These are phyloP conservation scores for Dorcoceras hygrometricum DNA, from an alignment of 257 asterid genomes.

Conservation along the genomic window DNA sequence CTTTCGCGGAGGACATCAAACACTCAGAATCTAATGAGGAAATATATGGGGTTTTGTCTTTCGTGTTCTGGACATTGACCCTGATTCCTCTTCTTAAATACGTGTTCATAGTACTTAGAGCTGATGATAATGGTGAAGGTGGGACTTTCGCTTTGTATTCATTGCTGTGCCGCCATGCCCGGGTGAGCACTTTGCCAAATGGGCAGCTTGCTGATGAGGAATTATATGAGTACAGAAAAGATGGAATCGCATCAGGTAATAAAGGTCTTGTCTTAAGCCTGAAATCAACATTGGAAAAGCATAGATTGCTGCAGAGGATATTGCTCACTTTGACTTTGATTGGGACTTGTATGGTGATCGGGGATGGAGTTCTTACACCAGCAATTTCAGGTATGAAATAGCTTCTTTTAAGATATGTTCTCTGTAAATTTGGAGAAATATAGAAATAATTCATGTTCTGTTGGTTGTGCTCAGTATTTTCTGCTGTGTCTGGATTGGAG, in stretches of 20 bases:
- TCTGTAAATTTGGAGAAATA: not conserved
- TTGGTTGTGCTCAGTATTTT: constrained; percentile 63
- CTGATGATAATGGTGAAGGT: constrained; percentile 97
- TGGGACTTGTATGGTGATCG: constrained; percentile 98
- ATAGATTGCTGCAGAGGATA: constrained; percentile 56
- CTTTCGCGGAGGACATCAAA: constrained; percentile 92
- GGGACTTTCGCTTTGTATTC: constrained; percentile 92
- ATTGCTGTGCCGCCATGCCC: constrained; percentile 80
- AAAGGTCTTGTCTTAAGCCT: constrained; percentile 55
- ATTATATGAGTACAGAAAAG: constrained; percentile 67
- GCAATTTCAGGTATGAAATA: constrained; percentile 75
- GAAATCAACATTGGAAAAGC: constrained; percentile 74
- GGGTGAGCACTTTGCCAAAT: constrained; percentile 77
- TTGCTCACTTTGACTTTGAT: constrained; percentile 75
- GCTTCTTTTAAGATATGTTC: not conserved
- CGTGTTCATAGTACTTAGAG: constrained; percentile 81
- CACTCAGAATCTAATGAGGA: constrained; percentile 92
- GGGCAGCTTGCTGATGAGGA: constrained; percentile 96
- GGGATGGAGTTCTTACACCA: constrained; percentile 95
- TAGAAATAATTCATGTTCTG: constrained; percentile 21
- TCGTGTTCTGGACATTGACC: constrained; percentile 91
- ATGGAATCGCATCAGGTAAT: constrained; percentile 42
- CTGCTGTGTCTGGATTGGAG: constrained; percentile 96
- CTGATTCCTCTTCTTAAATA: constrained; percentile 81
- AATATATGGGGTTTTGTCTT: constrained; percentile 79